phyloP scores from a whole-genome alignment of 306 rosid species.

The Vigna mungo region DNA sequence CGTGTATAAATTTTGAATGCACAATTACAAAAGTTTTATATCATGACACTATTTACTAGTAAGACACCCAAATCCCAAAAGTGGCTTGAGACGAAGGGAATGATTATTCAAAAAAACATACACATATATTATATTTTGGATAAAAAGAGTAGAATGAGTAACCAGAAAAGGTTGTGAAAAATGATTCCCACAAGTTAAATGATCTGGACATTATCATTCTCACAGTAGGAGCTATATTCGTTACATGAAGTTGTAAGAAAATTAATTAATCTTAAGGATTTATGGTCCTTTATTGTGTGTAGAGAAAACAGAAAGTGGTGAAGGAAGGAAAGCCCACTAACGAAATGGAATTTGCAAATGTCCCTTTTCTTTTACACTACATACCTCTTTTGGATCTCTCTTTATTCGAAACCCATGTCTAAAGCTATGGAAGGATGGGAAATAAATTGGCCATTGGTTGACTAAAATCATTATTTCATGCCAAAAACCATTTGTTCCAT shows the following conservation, averaged over 20 bases:
- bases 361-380: not conserved
- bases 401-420: conserved; percentile 26
- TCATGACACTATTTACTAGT: not conserved
- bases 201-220: conserved; percentile 41
- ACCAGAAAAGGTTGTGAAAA: conserved; percentile 41
- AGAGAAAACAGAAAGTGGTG: not conserved
- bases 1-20: not conserved
- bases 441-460: not conserved
- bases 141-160: conserved; percentile 12
- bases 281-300: no score
- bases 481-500: not conserved
- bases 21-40: not conserved
- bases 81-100: conserved; percentile 43
- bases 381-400: conserved; percentile 10
- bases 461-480: conserved; percentile 7
- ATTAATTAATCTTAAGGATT: no score
- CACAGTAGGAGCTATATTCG: not conserved
- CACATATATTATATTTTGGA: not conserved
- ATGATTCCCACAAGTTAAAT: conserved; percentile 47
- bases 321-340: conserved; percentile 10
- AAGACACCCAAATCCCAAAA: conserved; percentile 50
- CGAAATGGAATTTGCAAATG: conserved; percentile 3
- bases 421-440: conserved; percentile 14
- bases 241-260: not conserved
- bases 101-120: conserved; percentile 30